These are phyloP conservation scores for Noccaea bulbosa DNA, from an alignment of 345 rosid genomes.

Conservation along the genomic window DNA sequence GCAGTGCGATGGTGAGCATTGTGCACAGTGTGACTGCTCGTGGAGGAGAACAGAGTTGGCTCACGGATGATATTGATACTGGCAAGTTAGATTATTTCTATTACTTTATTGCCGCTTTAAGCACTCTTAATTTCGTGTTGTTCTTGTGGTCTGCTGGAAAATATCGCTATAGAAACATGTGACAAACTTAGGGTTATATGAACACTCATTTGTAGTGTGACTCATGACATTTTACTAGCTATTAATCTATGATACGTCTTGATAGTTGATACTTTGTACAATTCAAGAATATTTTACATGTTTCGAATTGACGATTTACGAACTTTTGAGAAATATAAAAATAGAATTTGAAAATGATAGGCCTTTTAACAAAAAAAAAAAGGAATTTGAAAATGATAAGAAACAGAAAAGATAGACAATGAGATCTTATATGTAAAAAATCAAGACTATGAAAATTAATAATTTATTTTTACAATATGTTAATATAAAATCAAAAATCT, in stretches of 20 bases:
- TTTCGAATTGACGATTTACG: background rate
- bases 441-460: too few relatives aligned
- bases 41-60: slow-evolving; percentile 55
- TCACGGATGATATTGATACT: slow-evolving; percentile 51
- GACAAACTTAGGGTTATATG: background rate
- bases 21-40: slow-evolving; percentile 52
- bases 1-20: slow-evolving; percentile 43
- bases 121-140: slow-evolving; percentile 51
- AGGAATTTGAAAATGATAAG: too few relatives aligned
- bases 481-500: too few relatives aligned
- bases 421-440: too few relatives aligned
- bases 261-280: too few relatives aligned
- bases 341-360: too few relatives aligned
- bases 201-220: background rate
- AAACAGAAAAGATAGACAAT: too few relatives aligned
- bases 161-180: slow-evolving; percentile 49
- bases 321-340: background rate
- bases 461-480: too few relatives aligned
- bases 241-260: background rate
- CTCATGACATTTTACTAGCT: background rate
- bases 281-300: background rate
- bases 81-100: slow-evolving; percentile 66
- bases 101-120: slow-evolving; percentile 58
- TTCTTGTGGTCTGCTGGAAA: slow-evolving; percentile 50
- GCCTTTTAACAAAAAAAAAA: too few relatives aligned